Evolutionary conservation across 2,329 filamentous ascomycete species (phyloP).

Genomic region (Apiospora kogelbergensis): DNA sequence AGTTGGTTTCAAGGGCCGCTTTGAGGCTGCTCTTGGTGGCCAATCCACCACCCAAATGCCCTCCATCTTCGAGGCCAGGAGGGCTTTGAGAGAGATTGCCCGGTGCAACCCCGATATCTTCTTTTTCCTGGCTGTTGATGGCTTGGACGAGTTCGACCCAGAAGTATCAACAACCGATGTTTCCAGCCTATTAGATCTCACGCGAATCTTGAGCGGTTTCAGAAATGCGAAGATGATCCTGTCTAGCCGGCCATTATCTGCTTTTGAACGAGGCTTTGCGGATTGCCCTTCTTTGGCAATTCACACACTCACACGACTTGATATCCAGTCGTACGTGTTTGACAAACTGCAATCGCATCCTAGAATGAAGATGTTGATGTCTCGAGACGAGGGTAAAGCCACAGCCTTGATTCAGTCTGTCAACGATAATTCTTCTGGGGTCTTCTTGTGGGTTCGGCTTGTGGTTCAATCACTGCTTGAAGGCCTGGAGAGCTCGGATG

Average conservation of each 20-base stretch:
- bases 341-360: conserved; percentile 16
- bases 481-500: conserved; percentile 21
- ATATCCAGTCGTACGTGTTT: conserved; percentile 19
- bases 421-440: conserved; percentile 16
- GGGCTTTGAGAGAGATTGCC: conserved; percentile 16
- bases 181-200: conserved; percentile 18
- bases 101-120: conserved; percentile 3
- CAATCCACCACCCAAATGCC: neutral
- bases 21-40: neutral
- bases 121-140: conserved; percentile 24
- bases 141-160: conserved; percentile 25
- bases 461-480: conserved; percentile 19
- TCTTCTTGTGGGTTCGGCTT: conserved; percentile 24
- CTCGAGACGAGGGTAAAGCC: conserved; percentile 8
- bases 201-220: conserved; percentile 9
- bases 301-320: conserved; percentile 20
- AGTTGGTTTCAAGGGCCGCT: neutral
- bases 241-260: conserved; percentile 20
- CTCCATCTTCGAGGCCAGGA: conserved; percentile 17
- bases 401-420: conserved; percentile 15
- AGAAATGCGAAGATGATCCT: conserved; percentile 21
- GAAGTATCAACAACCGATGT: conserved; percentile 17
- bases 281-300: conserved; percentile 16
- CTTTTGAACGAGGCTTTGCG: conserved; percentile 18
- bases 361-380: conserved; percentile 16